Evolutionary conservation across 1,139 yeast species (phyloP).

Genomic region (Hanseniaspora uvarum): DNA sequence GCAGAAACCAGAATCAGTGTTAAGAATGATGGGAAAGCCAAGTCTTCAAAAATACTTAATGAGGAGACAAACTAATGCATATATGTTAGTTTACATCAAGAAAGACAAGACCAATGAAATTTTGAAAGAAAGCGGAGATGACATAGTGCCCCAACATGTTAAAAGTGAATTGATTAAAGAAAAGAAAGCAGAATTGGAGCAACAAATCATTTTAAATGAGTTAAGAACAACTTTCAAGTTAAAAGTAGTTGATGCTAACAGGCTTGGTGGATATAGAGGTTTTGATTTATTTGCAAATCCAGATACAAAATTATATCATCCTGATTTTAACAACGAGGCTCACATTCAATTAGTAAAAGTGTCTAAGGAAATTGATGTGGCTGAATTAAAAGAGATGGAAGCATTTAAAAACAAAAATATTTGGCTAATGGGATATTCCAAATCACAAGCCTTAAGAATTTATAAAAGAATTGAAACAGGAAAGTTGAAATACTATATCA

Average conservation of each 20-base stretch:
- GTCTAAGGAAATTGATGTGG: conserved; percentile 47
- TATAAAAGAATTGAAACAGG: conserved; percentile 41
- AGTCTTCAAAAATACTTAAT: conserved; percentile 56
- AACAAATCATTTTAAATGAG: conserved; percentile 64
- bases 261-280: conserved; percentile 54
- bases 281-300: conserved; percentile 68
- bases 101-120: conserved; percentile 49
- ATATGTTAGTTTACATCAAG: conserved; percentile 88
- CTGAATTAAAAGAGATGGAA: conserved; percentile 38
- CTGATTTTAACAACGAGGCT: conserved; percentile 38
- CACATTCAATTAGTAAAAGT: conserved; percentile 42
- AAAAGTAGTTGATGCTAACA: conserved; percentile 43
- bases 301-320: conserved; percentile 37
- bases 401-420: conserved; percentile 40
- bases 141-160: conserved; percentile 60
- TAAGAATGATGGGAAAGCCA: conserved; percentile 43
- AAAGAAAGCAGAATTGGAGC: conserved; percentile 42
- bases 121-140: conserved; percentile 48
- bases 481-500: conserved; percentile 33
- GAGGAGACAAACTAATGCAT: conserved; percentile 83
- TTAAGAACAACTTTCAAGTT: conserved; percentile 63
- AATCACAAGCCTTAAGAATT: conserved; percentile 64
- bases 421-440: conserved; percentile 58
- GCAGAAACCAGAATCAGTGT: conserved; percentile 40
- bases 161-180: conserved; percentile 57